Evolutionary conservation across 108 stramenopile genomes (phyloP).

Genomic region (Parmales sp.): DNA sequence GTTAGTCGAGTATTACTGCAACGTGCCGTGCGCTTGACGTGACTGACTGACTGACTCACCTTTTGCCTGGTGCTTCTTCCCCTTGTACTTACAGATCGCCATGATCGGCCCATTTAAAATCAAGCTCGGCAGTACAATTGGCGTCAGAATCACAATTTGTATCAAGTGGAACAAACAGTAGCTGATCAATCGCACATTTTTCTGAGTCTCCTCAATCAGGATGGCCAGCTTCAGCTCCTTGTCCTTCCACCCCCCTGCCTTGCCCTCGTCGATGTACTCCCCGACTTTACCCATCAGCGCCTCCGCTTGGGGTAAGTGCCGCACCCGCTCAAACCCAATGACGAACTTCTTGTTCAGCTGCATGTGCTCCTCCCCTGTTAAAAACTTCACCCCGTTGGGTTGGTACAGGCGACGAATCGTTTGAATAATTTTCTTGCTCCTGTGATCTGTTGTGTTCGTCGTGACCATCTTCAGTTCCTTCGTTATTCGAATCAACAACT

Average conservation of each 20-base stretch:
- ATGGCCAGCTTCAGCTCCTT: constrained; percentile 1
- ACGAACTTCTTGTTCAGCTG: not conserved
- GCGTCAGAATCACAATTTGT: not conserved
- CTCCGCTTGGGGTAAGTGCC: not conserved
- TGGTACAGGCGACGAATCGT: not conserved
- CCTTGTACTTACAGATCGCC: constrained; percentile 38
- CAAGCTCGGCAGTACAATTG: constrained; percentile 60
- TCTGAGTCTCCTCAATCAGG: not conserved
- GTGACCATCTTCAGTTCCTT: not conserved
- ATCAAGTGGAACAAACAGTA: not conserved
- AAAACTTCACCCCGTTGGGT: not conserved
- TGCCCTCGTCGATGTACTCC: not conserved
- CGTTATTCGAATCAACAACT: constrained; percentile 22
- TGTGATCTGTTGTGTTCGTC: not conserved
- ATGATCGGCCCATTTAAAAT: constrained; percentile 72
- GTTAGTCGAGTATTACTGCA: constrained; percentile 66
- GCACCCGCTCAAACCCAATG: not conserved
- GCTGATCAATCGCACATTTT: not conserved
- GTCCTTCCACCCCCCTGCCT: not conserved
- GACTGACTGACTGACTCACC: too few species aligned
- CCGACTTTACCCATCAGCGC: not conserved
- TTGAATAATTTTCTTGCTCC: not conserved
- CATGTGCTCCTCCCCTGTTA: not conserved
- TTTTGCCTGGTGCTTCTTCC: not conserved
- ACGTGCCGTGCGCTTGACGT: constrained; percentile 74